A percentile compares a stretch with the other conserved stretches of the same genome.
These are phyloP conservation scores for Macrophomina pseudophaseolina DNA, from an alignment of 2,329 filamentous ascomycete genomes.

Conservation along the genomic window DNA sequence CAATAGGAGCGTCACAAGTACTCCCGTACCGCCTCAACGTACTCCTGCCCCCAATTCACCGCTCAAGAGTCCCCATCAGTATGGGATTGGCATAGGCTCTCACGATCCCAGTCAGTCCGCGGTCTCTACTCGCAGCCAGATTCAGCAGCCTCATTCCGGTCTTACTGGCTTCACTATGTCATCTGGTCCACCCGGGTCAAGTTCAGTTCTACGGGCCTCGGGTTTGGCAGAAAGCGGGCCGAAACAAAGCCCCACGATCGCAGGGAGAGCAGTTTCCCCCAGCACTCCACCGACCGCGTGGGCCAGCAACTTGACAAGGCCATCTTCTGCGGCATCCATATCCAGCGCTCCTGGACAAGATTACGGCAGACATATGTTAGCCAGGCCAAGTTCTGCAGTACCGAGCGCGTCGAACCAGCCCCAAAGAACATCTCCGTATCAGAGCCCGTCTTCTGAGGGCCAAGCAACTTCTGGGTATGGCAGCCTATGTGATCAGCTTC, in stretches of 20 bases:
- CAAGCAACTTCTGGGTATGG: background rate
- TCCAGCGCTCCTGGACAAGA: background rate
- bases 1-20: constrained; percentile 5
- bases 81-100: too few relatives aligned
- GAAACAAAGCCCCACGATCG: too few relatives aligned
- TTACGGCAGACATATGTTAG: background rate
- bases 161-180: too few relatives aligned
- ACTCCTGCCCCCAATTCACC: background rate
- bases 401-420: background rate
- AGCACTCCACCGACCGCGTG: background rate
- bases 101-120: background rate
- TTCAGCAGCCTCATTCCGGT: background rate
- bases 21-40: background rate
- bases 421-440: background rate
- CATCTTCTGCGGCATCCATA: background rate
- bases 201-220: too few relatives aligned
- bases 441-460: background rate
- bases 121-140: background rate
- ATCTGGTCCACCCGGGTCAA: too few relatives aligned
- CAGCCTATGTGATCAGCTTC: background rate
- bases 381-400: background rate
- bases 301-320: background rate
- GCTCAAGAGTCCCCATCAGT: background rate
- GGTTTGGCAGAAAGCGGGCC: background rate
- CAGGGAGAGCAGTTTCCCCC: background rate